A percentile compares a stretch with the other conserved stretches of the same genome.
Conservation (phyloP, 2,329 filamentous ascomycete species). For the Colletotrichum lupini region DNA sequence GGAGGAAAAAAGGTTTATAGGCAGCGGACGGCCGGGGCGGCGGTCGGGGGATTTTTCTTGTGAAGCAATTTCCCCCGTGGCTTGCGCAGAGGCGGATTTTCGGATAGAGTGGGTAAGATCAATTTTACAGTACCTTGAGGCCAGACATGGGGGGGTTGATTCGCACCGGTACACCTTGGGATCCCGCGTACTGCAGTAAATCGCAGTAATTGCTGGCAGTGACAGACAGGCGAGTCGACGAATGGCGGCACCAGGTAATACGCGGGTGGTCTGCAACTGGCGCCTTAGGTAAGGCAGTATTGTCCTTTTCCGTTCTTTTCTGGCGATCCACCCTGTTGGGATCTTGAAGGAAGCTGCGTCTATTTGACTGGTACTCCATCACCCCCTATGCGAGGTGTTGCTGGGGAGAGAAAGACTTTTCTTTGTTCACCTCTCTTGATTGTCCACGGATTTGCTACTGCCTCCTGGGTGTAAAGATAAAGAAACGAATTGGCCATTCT, state of each 20-base stretch:
- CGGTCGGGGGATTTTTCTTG: conserved; percentile 32
- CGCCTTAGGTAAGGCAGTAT: neutral
- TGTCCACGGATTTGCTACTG: neutral
- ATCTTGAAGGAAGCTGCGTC: neutral
- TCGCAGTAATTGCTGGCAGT: neutral
- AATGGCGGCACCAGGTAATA: neutral
- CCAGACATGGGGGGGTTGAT: conserved; percentile 3
- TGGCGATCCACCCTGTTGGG: conserved; percentile 1
- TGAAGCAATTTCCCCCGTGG: conserved; percentile 30
- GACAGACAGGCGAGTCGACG: neutral
- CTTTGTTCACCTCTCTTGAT: neutral
- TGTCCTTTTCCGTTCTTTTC: neutral
- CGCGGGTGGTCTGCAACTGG: conserved; percentile 3
- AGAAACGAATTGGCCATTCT: neutral
- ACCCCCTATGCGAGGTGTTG: conserved; percentile 1
- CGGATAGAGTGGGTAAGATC: conserved; percentile 23
- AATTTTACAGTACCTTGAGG: conserved; percentile 6
- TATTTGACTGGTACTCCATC: too few species aligned
- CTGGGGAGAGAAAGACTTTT: conserved; percentile 1
- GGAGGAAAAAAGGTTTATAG: conserved; percentile 6
- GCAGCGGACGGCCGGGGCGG: neutral
- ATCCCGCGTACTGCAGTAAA: neutral
- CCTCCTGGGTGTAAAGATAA: neutral
- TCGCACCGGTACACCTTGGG: neutral
- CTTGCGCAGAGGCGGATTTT: conserved; percentile 27